Evolutionary conservation across 140 eudicot genomes (phyloP).

Genomic region (Anethum foeniculum): DNA sequence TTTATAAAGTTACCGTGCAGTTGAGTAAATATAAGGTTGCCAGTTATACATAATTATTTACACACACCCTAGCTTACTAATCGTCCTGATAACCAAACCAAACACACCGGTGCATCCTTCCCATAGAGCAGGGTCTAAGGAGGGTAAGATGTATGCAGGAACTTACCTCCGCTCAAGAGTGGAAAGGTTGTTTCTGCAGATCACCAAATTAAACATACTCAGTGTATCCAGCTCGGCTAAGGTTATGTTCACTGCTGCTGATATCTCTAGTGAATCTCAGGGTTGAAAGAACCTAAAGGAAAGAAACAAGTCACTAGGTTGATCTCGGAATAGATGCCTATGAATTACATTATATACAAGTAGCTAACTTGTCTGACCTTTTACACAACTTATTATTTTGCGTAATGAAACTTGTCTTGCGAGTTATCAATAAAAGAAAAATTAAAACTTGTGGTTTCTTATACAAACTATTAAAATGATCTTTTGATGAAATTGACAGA

Average conservation of each 20-base stretch:
- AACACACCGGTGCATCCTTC: background rate
- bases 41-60: too few relatives aligned
- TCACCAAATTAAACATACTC: background rate
- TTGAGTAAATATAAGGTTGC: too few relatives aligned
- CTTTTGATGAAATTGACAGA: background rate
- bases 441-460: background rate
- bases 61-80: too few relatives aligned
- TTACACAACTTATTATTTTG: background rate
- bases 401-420: background rate
- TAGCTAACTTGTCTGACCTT: background rate
- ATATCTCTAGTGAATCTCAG: background rate
- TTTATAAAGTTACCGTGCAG: too few relatives aligned
- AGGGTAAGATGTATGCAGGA: background rate
- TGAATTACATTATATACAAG: background rate
- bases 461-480: background rate
- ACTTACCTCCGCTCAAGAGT: background rate
- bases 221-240: background rate
- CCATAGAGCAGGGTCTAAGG: background rate
- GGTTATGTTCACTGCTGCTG: background rate
- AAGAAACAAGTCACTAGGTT: background rate
- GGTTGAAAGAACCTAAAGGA: background rate
- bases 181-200: background rate
- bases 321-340: background rate
- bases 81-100: constrained; percentile 12
- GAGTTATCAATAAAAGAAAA: background rate